A percentile compares a stretch with the other conserved stretches of the same genome.
These are phyloP conservation scores for Picochlorum sp. DNA, from an alignment of 139 green algal species.

Conservation along the genomic window DNA sequence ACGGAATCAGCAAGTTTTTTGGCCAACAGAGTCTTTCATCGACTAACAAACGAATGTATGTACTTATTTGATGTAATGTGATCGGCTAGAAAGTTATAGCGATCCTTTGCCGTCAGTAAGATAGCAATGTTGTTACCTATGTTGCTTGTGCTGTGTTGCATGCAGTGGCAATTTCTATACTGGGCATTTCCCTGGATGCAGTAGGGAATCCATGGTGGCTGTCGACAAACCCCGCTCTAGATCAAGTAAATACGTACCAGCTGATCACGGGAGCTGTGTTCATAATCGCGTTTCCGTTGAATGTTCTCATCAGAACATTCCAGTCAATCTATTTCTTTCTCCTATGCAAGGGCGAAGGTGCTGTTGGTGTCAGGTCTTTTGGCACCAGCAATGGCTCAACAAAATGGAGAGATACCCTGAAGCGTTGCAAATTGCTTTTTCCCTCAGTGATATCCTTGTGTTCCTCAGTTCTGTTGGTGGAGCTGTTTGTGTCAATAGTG, in stretches of 20 bases:
- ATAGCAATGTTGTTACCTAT: too few species aligned
- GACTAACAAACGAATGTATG: not conserved
- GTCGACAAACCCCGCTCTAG: not conserved
- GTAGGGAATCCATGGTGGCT: not conserved
- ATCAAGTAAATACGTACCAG: not conserved
- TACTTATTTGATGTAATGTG: too few species aligned
- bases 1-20: not conserved
- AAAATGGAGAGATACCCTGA: too few species aligned
- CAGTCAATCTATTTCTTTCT: not conserved
- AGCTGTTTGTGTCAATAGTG: conserved; percentile 23
- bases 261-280: not conserved
- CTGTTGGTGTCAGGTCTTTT: too few species aligned
- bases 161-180: not conserved
- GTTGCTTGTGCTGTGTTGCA: too few species aligned
- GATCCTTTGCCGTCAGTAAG: too few species aligned
- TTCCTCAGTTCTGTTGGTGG: conserved; percentile 16
- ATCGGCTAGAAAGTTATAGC: too few species aligned
- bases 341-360: not conserved
- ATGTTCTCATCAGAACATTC: not conserved
- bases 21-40: not conserved
- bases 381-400: too few species aligned
- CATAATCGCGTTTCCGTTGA: not conserved
- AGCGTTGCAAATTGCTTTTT: too few species aligned
- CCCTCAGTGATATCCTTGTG: too few species aligned
- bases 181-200: not conserved